A percentile compares a stretch with the other conserved stretches of the same genome.
Evolutionary conservation across 768 basidiomycete species (phyloP).

Genomic region (Amanita pallidorosea): DNA sequence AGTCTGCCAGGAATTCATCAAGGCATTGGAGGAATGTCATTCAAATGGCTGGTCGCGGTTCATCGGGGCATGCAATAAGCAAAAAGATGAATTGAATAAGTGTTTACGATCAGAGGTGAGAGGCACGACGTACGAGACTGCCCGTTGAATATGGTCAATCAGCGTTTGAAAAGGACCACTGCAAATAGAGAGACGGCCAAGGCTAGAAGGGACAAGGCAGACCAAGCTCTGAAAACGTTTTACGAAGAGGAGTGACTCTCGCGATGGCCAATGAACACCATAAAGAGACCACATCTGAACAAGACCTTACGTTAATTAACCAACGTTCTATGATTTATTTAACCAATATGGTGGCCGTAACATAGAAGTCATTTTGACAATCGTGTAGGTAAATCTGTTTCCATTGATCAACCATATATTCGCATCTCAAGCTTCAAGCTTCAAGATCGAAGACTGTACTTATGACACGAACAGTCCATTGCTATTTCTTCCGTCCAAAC

Average conservation of each 20-base stretch:
- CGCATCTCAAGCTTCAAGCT: no score
- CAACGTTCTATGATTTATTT: no score
- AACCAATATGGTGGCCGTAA: no score
- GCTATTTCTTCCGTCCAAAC: constrained; percentile 34
- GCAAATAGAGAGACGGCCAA: constrained; percentile 54
- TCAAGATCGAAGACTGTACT: no score
- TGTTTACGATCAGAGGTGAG: constrained; percentile 66
- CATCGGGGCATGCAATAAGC: constrained; percentile 58
- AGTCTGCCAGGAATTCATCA: constrained; percentile 72
- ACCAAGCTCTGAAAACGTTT: constrained; percentile 53
- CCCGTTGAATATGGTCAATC: constrained; percentile 7
- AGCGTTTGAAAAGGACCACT: constrained; percentile 52
- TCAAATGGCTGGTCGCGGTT: constrained; percentile 49
- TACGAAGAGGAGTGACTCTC: constrained; percentile 30
- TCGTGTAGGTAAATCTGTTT: no score
- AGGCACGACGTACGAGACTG: constrained; percentile 2
- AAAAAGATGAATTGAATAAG: constrained; percentile 56
- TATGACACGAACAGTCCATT: no score
- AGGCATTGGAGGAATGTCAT: constrained; percentile 69
- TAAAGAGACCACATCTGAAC: background rate
- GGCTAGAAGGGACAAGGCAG: constrained; percentile 40
- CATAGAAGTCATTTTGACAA: no score
- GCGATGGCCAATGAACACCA: background rate
- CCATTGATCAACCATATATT: constrained; percentile 13
- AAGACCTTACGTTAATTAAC: constrained; percentile 20